Base-by-base conservation (phyloP, 306 rosid genomes). In the Hippophae gyantsensis region DNA sequence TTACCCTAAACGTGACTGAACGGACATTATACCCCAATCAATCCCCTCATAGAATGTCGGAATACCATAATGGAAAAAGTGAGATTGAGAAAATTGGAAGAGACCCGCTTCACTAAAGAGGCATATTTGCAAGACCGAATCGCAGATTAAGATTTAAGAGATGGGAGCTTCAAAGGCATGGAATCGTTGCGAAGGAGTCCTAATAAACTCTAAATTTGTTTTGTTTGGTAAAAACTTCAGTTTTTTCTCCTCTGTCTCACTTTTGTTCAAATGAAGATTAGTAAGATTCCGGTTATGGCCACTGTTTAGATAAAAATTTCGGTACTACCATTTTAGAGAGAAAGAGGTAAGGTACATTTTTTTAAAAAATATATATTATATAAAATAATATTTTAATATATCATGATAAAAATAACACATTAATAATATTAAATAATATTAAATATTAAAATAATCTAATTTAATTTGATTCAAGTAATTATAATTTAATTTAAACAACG, bases 171-270 rank as follows among this genome's bases (percentile, higher is more conserved):
- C 61, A 61, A 63, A 66, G 68, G 55, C 56, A 12, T 51, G 68
- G 69, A 69, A 71, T 67, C 66, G 51, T 58, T 67, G 56, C 7
- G 59, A 48, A 18, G 62, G 74, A 69, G 72, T 79, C 78, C 59
- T 70, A 56, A 63, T 25, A 76, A 80, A 81, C 57, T 52, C 45
- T 23, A 13, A 74, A 77, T 70, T 81, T 64, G 57, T 67, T 58
- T 54, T 53, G 80, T 58, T 71, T 76, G 78, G 70, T 51, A 48
- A 74, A 77, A 77, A 78, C 66, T 71, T 66, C 64, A 84, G 92
- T 18, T 18, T 66, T 40, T 72, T 38, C 32, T 75, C 6, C 58
- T 58, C 46, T 60, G 47, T 11, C 54, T 46, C 54, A 55, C 72
- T 69, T 71, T 71, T 27, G 68, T 66, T 43, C 72, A 57, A 64